Conservation (phyloP, 805 yeast species). For the Zygosaccharomyces gambellarensis region DNA sequence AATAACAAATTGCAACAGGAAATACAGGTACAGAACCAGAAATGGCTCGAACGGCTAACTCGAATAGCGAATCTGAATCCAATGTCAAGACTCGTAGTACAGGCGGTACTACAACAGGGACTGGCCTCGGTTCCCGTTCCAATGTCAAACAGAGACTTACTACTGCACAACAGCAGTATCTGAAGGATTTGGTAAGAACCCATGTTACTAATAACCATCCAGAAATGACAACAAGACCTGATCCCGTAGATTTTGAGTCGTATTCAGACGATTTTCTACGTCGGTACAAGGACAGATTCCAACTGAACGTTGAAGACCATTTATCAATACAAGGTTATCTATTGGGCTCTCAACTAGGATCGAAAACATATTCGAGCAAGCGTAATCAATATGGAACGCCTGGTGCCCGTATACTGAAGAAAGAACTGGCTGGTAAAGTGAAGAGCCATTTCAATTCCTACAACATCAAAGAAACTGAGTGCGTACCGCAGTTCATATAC, state of each 20-base stretch:
- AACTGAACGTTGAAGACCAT: conserved; percentile 53
- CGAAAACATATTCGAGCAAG: conserved; percentile 46
- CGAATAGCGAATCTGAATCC: conserved; percentile 32
- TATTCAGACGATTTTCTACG: conserved; percentile 62
- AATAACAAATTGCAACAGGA: conserved; percentile 6
- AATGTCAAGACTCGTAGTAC: conserved; percentile 16
- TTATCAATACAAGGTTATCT: conserved; percentile 65
- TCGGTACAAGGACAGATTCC: conserved; percentile 59
- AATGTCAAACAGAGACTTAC: conserved; percentile 42
- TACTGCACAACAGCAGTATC: conserved; percentile 60
- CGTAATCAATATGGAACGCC: conserved; percentile 21
- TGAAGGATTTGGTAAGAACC: conserved; percentile 56
- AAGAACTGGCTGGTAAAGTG: conserved; percentile 54
- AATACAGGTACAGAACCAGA: neutral
- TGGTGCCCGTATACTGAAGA: conserved; percentile 47
- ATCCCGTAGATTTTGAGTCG: conserved; percentile 65
- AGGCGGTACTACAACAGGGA: conserved; percentile 12
- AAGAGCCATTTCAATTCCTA: conserved; percentile 62
- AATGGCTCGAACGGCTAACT: conserved; percentile 24
- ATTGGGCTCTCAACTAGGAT: conserved; percentile 67
- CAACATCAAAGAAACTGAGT: conserved; percentile 73
- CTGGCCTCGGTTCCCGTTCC: conserved; percentile 52
- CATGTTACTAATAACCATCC: conserved; percentile 76
- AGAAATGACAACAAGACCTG: conserved; percentile 43
- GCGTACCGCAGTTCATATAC: conserved; percentile 83